Percentiles rank a stretch among this genome's conserved stretches.
phyloP scores from a whole-genome alignment of 495 filamentous ascomycete species.

The Lichina pygmaea region DNA sequence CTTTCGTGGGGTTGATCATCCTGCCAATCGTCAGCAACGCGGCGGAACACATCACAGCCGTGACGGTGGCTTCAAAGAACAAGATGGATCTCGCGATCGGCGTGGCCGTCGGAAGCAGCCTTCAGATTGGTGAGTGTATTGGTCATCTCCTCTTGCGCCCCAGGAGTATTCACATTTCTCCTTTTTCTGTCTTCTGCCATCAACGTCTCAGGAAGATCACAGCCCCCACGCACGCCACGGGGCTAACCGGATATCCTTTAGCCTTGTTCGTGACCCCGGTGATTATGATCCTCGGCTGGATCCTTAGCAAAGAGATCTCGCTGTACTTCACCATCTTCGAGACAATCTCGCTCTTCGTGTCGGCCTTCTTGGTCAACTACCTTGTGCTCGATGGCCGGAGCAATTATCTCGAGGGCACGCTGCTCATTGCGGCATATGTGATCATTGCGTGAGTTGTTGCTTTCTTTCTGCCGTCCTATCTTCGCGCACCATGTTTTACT shows the following conservation, averaged over 20 bases:
- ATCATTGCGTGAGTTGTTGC: slow-evolving; percentile 28
- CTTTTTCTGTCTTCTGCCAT: background rate
- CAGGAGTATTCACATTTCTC: background rate
- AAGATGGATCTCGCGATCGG: slow-evolving; percentile 92
- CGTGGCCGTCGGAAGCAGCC: slow-evolving; percentile 65
- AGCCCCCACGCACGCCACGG: background rate
- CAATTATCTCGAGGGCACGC: slow-evolving; percentile 69
- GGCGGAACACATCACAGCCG: slow-evolving; percentile 75
- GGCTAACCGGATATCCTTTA: background rate
- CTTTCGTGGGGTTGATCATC: slow-evolving; percentile 74
- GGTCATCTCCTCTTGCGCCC: background rate
- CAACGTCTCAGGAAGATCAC: background rate
- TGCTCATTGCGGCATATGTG: slow-evolving; percentile 62
- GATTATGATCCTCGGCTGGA: slow-evolving; percentile 75
- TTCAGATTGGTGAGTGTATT: slow-evolving; percentile 32
- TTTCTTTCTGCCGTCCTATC: background rate
- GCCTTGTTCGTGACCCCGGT: slow-evolving; percentile 76
- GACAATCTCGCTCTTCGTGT: slow-evolving; percentile 64
- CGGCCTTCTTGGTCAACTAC: slow-evolving; percentile 75
- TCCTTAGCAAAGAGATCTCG: slow-evolving; percentile 54
- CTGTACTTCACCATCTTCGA: slow-evolving; percentile 85
- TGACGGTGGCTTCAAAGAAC: slow-evolving; percentile 73
- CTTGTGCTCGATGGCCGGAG: slow-evolving; percentile 63
- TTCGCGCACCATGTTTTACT: too few species aligned
- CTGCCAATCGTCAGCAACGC: slow-evolving; percentile 81